Evolutionary conservation across 305 asterid genomes (phyloP), one percentile per base, ranked within the genome.

Genomic region (Fraxinus xanthoxyloides): DNA sequence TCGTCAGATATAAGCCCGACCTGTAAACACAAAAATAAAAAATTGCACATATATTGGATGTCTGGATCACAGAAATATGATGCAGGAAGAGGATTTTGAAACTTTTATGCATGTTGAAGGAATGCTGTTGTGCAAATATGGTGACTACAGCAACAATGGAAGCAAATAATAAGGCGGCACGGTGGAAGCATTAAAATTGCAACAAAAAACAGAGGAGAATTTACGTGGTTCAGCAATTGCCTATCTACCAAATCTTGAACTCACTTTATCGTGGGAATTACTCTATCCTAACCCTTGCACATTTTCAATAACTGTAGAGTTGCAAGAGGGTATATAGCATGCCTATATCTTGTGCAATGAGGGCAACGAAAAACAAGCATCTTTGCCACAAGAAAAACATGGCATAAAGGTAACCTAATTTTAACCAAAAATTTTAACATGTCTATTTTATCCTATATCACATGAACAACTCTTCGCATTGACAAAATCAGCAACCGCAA

Each of bases 1-100:
- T 95, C 99, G 76, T 97, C 99, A 0, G 98, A 92, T 83, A 97
- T 89, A 80, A 95, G 97, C 82, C 99, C 99, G 82, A 88, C 98
- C 99, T 97, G 91, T 69, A 80, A 81, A 85, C 38, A 78, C 24
- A 13, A 17, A 46, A 43, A 13, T 23, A 59, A 23, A 63, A 3
- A 30, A 24, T 28, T 12, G 74, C 32, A 30, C 2, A 26, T 67
- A 65, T 65, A 24, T 67, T 28, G 72, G 19, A 28, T 67, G 38
- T 28, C 38, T 7, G 7, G 74, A 13, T 67, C 74, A 67, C 21
- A 30, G 74, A 67, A 67, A 67, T 67, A 13, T 67, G 32, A 30
- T 67, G 36, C 23, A 28, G 36, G 74, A 67, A 67, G 74, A 67
- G 74, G 36, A 26, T 30, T 67, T 28, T 67, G 23, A 67, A 67